Conservation (phyloP, 768 basidiomycete species). For the Lactarius tabidus region DNA sequence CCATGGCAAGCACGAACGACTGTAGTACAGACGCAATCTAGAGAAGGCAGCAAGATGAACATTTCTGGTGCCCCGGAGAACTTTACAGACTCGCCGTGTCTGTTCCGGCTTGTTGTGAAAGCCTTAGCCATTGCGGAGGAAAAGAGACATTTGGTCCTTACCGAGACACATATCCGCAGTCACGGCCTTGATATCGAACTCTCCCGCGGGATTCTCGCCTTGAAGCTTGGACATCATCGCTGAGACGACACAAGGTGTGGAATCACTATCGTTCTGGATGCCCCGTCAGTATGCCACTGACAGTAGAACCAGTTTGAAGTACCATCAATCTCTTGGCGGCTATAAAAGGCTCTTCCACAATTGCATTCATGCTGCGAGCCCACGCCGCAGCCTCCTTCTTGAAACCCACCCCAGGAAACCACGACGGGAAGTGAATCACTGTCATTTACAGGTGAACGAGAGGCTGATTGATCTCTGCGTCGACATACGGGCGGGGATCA, state of each 20-base stretch:
- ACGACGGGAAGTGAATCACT: constrained; percentile 28
- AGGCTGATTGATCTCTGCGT: neutral
- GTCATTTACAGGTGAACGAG: neutral
- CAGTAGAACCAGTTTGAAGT: neutral
- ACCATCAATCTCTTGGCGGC: constrained; percentile 28
- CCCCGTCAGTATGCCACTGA: neutral
- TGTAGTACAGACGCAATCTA: constrained; percentile 32
- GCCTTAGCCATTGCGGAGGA: neutral
- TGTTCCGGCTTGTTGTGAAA: constrained; percentile 1
- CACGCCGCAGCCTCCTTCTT: constrained; percentile 25
- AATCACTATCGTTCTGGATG: neutral
- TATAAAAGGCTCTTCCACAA: constrained; percentile 28
- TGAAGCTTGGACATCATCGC: neutral
- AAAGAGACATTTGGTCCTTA: neutral
- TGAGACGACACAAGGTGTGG: neutral
- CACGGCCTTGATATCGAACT: constrained; percentile 1
- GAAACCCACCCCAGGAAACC: constrained; percentile 31
- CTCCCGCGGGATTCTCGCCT: neutral
- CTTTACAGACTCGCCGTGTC: constrained; percentile 2
- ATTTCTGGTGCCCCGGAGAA: neutral
- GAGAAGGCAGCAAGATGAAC: neutral
- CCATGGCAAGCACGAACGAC: constrained; percentile 34
- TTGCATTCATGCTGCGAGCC: constrained; percentile 25
- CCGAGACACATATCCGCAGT: constrained; percentile 11
- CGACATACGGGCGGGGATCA: constrained; percentile 32